A percentile compares a stretch with the other conserved stretches of the same genome.
phyloP scores from a whole-genome alignment of 2,329 filamentous ascomycete species.

The Microdochium paspali region DNA sequence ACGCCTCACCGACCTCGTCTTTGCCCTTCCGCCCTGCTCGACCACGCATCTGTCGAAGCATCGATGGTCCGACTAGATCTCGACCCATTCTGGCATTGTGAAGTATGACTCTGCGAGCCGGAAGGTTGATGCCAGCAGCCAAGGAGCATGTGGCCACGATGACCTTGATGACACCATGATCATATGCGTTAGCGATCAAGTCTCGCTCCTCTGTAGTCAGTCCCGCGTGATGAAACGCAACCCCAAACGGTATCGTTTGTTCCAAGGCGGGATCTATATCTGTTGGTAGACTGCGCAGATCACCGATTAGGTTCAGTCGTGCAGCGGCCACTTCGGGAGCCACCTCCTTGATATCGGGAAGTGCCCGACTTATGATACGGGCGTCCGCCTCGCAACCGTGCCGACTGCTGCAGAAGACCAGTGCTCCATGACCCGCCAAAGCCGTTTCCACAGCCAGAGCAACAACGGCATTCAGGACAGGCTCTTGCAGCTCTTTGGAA shows the following conservation, averaged over 20 bases:
- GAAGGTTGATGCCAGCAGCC: slow-evolving; percentile 73
- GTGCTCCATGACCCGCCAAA: slow-evolving; percentile 56
- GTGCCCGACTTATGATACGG: slow-evolving; percentile 54
- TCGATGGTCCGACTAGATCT: slow-evolving; percentile 66
- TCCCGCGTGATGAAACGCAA: slow-evolving; percentile 65
- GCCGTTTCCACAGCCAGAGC: slow-evolving; percentile 61
- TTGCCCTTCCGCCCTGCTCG: slow-evolving; percentile 72
- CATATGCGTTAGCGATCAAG: slow-evolving; percentile 61
- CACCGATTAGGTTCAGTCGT: slow-evolving; percentile 54
- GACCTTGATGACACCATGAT: slow-evolving; percentile 56
- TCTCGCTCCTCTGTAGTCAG: slow-evolving; percentile 70
- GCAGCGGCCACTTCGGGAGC: slow-evolving; percentile 41
- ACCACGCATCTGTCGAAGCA: slow-evolving; percentile 75
- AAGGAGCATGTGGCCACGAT: slow-evolving; percentile 71
- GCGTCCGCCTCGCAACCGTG: slow-evolving; percentile 59
- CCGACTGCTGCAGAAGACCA: slow-evolving; percentile 67
- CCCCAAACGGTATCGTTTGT: slow-evolving; percentile 54
- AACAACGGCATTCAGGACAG: slow-evolving; percentile 61
- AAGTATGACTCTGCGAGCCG: slow-evolving; percentile 62
- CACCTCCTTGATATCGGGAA: slow-evolving; percentile 42
- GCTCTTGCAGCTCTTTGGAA: slow-evolving; percentile 53
- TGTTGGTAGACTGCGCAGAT: slow-evolving; percentile 54
- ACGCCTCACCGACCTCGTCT: slow-evolving; percentile 68
- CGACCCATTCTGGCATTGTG: slow-evolving; percentile 69
- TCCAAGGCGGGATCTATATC: slow-evolving; percentile 58